Percentiles rank a stretch among this genome's conserved stretches.
Evolutionary conservation across 73 alveolate genomes (phyloP).

Genomic region (Blepharisma japonicum): DNA sequence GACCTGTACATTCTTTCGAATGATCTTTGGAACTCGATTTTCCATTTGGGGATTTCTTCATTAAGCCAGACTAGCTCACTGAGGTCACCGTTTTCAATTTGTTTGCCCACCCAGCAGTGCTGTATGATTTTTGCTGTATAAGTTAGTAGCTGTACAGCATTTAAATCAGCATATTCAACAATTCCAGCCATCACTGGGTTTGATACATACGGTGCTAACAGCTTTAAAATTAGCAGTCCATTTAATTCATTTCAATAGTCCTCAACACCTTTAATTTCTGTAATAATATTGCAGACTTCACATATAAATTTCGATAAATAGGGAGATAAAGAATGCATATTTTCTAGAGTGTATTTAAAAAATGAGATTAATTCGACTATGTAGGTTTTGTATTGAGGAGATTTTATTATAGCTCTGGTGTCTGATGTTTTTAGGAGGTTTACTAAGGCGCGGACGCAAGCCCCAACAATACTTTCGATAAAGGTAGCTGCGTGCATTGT

Average conservation of each 20-base stretch:
- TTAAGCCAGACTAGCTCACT: slow-evolving; percentile 5
- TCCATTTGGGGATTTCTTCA: slow-evolving; percentile 22
- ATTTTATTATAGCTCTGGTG: not conserved
- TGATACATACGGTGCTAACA: slow-evolving; percentile 10
- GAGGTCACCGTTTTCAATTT: slow-evolving; percentile 6
- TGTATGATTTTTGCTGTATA: slow-evolving; percentile 26
- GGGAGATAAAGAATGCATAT: slow-evolving; percentile 24
- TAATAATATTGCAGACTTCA: slow-evolving; percentile 18
- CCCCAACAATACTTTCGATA: slow-evolving; percentile 17
- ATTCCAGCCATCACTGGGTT: slow-evolving; percentile 30
- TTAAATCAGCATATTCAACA: slow-evolving; percentile 13
- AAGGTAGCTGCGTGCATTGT: slow-evolving; percentile 26
- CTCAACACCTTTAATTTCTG: not conserved
- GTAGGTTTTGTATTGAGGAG: slow-evolving; percentile 1
- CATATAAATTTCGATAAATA: not conserved
- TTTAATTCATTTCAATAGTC: slow-evolving; percentile 19
- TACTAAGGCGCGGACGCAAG: slow-evolving; percentile 7
- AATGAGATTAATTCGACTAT: not conserved
- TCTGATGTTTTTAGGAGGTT: not conserved
- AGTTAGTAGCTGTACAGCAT: slow-evolving; percentile 14
- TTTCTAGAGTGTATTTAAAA: slow-evolving; percentile 16
- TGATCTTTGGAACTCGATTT: not conserved
- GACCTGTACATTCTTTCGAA: not conserved
- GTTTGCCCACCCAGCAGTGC: slow-evolving; percentile 25
- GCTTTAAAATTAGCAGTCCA: not conserved